These are phyloP conservation scores for Talaromyces sp. DNA, from an alignment of 2,329 filamentous ascomycete species.

Conservation along the genomic window DNA sequence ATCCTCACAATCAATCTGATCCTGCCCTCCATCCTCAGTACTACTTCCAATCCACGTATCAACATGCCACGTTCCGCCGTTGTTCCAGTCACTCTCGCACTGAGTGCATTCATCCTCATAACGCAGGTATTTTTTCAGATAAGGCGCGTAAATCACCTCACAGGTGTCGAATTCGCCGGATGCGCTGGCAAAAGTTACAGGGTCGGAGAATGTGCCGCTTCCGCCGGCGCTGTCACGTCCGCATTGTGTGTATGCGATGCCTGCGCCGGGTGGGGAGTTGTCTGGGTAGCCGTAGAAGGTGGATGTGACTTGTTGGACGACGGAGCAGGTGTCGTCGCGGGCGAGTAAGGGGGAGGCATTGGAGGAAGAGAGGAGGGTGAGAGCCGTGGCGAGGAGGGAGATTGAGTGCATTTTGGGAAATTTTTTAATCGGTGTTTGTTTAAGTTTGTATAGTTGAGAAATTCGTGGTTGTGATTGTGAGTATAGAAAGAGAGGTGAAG, in stretches of 20 bases:
- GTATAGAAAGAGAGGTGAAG: neutral
- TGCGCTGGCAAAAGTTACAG: constrained; percentile 42
- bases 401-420: neutral
- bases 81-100: constrained; percentile 25
- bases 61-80: constrained; percentile 23
- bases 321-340: constrained; percentile 3
- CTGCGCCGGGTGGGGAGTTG: constrained; percentile 34
- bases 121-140: constrained; percentile 41
- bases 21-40: constrained; percentile 24
- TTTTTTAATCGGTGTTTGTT: neutral
- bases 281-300: constrained; percentile 42
- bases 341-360: neutral
- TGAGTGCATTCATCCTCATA: constrained; percentile 32
- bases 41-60: constrained; percentile 38
- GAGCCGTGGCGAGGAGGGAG: neutral
- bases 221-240: constrained; percentile 37
- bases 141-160: constrained; percentile 44
- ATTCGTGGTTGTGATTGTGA: neutral
- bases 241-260: constrained; percentile 32
- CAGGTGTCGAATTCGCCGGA: constrained; percentile 38
- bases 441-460: neutral
- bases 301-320: constrained; percentile 21
- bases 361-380: neutral
- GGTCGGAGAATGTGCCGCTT: constrained; percentile 39
- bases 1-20: constrained; percentile 34